Percentiles rank a stretch among this genome's conserved stretches.
Evolutionary conservation across 768 basidiomycete genomes (phyloP).

Genomic region (Lentinula aciculospora): DNA sequence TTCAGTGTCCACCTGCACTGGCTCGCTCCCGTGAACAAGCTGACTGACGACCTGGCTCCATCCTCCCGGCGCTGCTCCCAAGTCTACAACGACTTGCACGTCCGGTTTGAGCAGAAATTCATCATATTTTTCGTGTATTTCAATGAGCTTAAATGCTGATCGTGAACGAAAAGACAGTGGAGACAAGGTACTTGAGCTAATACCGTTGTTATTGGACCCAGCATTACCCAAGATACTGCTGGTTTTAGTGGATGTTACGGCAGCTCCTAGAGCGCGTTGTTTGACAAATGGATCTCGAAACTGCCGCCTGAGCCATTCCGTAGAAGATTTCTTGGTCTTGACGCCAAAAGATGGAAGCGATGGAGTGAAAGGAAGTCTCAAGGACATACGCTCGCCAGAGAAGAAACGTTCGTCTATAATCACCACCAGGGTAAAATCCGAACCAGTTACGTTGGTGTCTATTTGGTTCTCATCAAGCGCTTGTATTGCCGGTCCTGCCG

Average conservation of each 20-base stretch:
- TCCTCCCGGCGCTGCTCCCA: constrained; percentile 90
- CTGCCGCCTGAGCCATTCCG: constrained; percentile 67
- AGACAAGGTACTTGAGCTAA: neutral
- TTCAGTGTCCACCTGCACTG: constrained; percentile 10
- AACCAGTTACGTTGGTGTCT: too few relatives aligned
- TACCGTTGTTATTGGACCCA: constrained; percentile 18
- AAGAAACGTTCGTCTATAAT: too few relatives aligned
- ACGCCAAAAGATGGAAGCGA: neutral
- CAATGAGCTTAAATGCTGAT: constrained; percentile 88
- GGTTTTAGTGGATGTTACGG: neutral
- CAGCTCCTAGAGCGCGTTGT: constrained; percentile 26
- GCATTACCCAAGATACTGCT: constrained; percentile 12
- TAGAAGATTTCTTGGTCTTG: constrained; percentile 31
- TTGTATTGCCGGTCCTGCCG: too few relatives aligned
- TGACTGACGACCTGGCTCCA: constrained; percentile 79
- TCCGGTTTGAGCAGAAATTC: constrained; percentile 46
- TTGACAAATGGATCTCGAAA: constrained; percentile 67
- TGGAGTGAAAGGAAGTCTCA: neutral
- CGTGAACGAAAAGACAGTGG: constrained; percentile 62
- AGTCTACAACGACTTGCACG: constrained; percentile 68
- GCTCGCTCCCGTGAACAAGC: constrained; percentile 51
- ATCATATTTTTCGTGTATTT: constrained; percentile 58
- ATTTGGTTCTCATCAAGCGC: too few relatives aligned
- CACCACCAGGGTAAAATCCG: too few relatives aligned
- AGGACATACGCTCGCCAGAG: neutral